Evolutionary conservation across 176 grass and related monocot species (phyloP), one percentile per base, ranked within the genome.

Genomic region (Hordeum marinum): DNA sequence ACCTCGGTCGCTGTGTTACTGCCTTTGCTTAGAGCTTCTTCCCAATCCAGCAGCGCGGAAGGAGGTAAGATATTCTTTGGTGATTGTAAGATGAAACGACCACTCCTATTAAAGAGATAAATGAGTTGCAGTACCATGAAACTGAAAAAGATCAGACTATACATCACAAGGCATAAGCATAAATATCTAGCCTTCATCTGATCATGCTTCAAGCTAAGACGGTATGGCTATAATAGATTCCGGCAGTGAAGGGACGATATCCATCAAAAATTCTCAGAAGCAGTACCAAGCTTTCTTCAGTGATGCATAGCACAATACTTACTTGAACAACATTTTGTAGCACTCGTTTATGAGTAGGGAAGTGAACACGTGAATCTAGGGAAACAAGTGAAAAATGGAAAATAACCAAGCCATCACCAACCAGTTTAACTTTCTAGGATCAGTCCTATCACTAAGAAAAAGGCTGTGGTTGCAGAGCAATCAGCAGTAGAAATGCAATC

Each of bases 11-110:
- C 80, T 76, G 88, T 87, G 34, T 65, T 83, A 63, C 36, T 90
- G 80, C 90, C 90, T 85, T 94, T 93, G 65, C 94, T 96, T 75
- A 99, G 85, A 89, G 88, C 69, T 77, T 96, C 94, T 86, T 99
- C 96, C 65, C 67, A 81, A 84, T 92, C 91, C 31, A 75, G 73
- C 35, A 99, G 57, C 1, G 84, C 88, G 27, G 85, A 65, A 76
- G 74, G 79, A 9, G 88, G 76, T 85, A 99, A 83, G 70, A 96
- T 90, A 86, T 99, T 94, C 80, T 96, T 89, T 0, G 96, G 89
- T 77, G 93, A 96, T 84, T 94, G 93, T 20, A 99, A 91, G 74
- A 99, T 86, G 72, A 94, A 99, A 62, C 78, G 82, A 31, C 96
- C 93, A 50, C 67, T 92, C 86, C 96, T 99, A 88, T 60, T 75